Evolutionary conservation across 805 yeast genomes (phyloP), one percentile per base, ranked within the genome.

Genomic region (Teunomyces panamensis): DNA sequence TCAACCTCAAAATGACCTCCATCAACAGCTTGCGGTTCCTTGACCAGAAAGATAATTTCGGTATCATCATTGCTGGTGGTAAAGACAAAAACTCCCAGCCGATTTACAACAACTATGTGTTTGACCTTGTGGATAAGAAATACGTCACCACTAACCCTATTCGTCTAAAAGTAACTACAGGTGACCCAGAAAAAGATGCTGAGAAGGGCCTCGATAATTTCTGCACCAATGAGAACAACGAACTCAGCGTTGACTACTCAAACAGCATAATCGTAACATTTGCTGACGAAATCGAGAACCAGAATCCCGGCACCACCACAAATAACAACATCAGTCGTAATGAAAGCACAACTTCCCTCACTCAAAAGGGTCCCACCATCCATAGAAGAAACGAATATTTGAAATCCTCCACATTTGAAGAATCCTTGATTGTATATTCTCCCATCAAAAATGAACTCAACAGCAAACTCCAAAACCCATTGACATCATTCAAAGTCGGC

Each of bases 1-100:
- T 67, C 57, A 76, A 78, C 49, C 88, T 83, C 57, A 68, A 78
- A 20, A 63, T 81, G 64, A 67, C 79, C 17, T 56, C 73, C 8
- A 54, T 77, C 4, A 63, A 67, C 33, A 66, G 68, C 28, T 55
- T 78, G 16, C 58, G 71, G 0, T 64, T 73, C 20, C 64, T 67
- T 3, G 68, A 65, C 46, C 63, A 61, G 35, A 63, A 62, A 3
- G 71, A 63, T 56, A 82, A 73, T 51, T 71, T 65, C 17, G 85
- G 85, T 0, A 47, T 83, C 5, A 59, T 78, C 17, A 67, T 80
- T n/a, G 68, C 76, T 1, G 87, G 87, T 8, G 87, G 87, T 1
- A 60, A 68, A 48, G 76, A 74, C 52, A 59, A 48, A 5, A 45
- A 65, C 44, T 71, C 71, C 39, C 52, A 56, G 7, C 61, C 56